A percentile compares a stretch with the other conserved stretches of the same genome.
Conservation (phyloP, 192 early-diverging fungal species). For the Diversispora eburnea region DNA sequence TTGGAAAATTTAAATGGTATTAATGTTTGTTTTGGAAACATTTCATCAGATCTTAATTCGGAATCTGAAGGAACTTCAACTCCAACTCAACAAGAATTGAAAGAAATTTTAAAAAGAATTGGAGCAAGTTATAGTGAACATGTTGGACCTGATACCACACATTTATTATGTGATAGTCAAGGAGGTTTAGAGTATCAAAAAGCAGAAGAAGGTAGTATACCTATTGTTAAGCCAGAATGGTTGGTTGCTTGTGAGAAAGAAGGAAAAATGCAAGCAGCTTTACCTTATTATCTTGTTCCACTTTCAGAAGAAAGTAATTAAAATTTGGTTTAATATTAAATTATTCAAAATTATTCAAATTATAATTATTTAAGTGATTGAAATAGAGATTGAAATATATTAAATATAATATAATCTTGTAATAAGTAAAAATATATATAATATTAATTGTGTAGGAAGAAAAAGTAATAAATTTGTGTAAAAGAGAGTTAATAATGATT, state of each 20-base stretch:
- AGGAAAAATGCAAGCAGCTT: constrained; percentile 78
- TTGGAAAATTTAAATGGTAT: constrained; percentile 98
- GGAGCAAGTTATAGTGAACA: constrained; percentile 86
- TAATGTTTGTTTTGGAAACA: constrained; percentile 90
- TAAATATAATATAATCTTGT: too few species aligned
- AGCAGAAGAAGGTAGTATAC: constrained; percentile 87
- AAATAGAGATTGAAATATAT: too few species aligned
- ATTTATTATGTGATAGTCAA: constrained; percentile 81
- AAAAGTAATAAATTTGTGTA: too few species aligned
- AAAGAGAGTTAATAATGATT: too few species aligned
- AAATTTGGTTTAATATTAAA: not conserved
- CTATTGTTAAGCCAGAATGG: constrained; percentile 94
- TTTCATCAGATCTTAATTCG: constrained; percentile 59
- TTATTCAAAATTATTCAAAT: not conserved
- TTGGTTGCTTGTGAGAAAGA: constrained; percentile 86
- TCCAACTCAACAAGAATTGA: constrained; percentile 69
- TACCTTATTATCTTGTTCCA: constrained; percentile 54
- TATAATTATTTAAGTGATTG: not conserved
- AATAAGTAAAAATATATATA: too few species aligned
- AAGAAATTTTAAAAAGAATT: constrained; percentile 72
- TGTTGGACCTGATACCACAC: constrained; percentile 85
- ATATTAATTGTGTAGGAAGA: too few species aligned
- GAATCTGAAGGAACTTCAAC: not conserved
- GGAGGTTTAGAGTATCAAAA: constrained; percentile 84
- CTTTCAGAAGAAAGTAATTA: constrained; percentile 3